Conservation (phyloP, 768 basidiomycete genomes). For the Phylloporus arenicola region DNA sequence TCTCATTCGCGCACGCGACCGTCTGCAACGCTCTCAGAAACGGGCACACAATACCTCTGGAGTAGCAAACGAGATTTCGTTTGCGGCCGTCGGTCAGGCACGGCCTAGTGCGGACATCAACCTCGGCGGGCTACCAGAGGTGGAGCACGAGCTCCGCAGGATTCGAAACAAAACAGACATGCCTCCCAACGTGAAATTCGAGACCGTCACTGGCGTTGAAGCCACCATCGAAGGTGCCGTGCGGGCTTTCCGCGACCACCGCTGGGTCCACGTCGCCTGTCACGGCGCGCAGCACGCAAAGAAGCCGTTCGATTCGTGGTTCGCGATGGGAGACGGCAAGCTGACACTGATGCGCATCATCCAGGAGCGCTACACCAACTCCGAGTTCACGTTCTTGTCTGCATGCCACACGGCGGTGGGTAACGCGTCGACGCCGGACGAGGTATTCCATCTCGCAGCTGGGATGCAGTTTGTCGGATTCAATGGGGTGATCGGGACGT, state of each 20-base stretch:
- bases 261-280: background rate
- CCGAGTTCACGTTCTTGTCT: background rate
- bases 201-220: background rate
- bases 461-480: background rate
- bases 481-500: background rate
- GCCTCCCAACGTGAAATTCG: background rate
- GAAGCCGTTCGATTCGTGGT: background rate
- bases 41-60: background rate
- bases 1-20: background rate
- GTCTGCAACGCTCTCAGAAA: background rate
- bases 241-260: background rate
- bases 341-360: background rate
- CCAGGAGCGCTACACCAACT: background rate
- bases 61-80: background rate
- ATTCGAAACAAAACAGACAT: background rate
- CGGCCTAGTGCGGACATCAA: background rate
- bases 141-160: background rate
- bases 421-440: background rate
- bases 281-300: background rate
- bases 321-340: background rate
- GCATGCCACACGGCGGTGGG: background rate
- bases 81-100: background rate
- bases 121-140: background rate
- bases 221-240: background rate
- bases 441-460: background rate